These are phyloP conservation scores for Plasmodium yoelii DNA, from an alignment of 169 alveolate species.

Conservation along the genomic window DNA sequence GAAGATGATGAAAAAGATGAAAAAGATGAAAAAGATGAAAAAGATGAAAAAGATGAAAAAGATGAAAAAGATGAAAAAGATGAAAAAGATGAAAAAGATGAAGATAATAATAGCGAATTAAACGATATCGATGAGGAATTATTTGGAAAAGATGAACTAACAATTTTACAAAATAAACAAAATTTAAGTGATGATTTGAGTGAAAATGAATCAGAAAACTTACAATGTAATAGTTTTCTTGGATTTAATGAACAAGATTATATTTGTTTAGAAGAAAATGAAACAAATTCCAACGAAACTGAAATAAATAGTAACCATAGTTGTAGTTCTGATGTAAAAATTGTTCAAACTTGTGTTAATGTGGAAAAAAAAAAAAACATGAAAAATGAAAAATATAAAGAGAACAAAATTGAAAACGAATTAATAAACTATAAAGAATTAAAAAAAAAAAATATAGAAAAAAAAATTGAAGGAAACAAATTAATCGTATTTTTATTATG, in stretches of 20 bases:
- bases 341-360: not conserved
- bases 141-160: conserved; percentile 60
- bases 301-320: not conserved
- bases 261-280: conserved; percentile 22
- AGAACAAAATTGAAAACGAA: not conserved
- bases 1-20: not conserved
- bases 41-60: conserved; percentile 5
- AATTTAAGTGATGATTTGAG: not conserved
- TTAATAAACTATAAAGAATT: conserved; percentile 7
- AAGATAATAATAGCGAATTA: not conserved
- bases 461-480: conserved; percentile 59
- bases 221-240: not conserved
- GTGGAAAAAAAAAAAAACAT: not conserved
- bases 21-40: not conserved
- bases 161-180: conserved; percentile 34
- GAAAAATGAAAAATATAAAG: not conserved
- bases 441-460: conserved; percentile 26
- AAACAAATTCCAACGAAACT: conserved; percentile 15
- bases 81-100: not conserved
- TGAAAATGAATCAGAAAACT: not conserved
- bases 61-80: not conserved
- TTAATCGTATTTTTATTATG: conserved; percentile 29
- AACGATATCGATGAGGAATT: conserved; percentile 63
- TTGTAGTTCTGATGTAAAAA: not conserved
- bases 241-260: conserved; percentile 18